These are phyloP conservation scores for Saposhnikovia divaricata DNA, from an alignment of 129 eudicot genomes.

Conservation along the genomic window DNA sequence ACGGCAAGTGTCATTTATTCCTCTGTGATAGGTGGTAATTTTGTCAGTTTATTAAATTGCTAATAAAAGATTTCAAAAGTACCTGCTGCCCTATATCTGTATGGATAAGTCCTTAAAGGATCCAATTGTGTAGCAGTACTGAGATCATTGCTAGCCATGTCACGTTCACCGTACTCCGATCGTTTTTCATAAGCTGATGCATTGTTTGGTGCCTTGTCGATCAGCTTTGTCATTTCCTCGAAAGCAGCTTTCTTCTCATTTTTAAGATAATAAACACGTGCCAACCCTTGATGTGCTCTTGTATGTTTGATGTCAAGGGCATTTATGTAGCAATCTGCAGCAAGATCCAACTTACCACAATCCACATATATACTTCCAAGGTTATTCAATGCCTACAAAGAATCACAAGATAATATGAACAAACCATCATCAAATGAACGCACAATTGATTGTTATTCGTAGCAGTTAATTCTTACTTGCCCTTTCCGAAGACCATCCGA, in stretches of 20 bases:
- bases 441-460: not conserved
- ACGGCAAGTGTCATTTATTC: not conserved
- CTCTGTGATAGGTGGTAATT: not conserved
- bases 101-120: conserved; percentile 84
- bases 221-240: conserved; percentile 87
- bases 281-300: conserved; percentile 90
- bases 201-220: conserved; percentile 59
- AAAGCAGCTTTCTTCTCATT: conserved; percentile 61
- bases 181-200: conserved; percentile 93
- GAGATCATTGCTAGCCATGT: conserved; percentile 57
- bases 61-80: conserved; percentile 8
- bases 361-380: conserved; percentile 87
- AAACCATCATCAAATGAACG: conserved; percentile 1
- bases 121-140: conserved; percentile 62
- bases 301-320: conserved; percentile 91
- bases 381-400: conserved; percentile 68
- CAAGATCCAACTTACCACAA: conserved; percentile 71
- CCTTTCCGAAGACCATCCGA: conserved; percentile 86
- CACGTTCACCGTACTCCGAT: conserved; percentile 78
- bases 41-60: not conserved
- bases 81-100: conserved; percentile 94
- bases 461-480: conserved; percentile 34
- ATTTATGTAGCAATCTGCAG: conserved; percentile 69
- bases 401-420: not conserved
- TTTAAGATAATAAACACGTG: conserved; percentile 68